Evolutionary conservation across 345 rosid genomes (phyloP).

Genomic region (Dimocarpus longan): DNA sequence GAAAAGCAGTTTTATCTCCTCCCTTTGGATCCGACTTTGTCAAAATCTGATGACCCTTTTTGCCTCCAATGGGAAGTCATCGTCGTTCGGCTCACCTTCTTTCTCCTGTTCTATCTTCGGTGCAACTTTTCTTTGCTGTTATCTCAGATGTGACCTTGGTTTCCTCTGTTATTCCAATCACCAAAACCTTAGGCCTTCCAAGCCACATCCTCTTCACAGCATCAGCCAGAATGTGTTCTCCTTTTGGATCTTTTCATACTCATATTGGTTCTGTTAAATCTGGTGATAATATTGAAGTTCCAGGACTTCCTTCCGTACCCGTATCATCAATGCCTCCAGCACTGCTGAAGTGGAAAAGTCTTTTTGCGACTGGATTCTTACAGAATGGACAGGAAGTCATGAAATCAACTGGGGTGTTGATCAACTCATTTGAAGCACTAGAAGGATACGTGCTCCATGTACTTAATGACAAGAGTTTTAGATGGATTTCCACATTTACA

Average conservation of each 20-base stretch:
- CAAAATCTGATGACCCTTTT: conserved; percentile 37
- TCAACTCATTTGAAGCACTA: conserved; percentile 42
- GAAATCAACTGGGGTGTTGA: conserved; percentile 32
- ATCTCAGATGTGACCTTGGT: conserved; percentile 31
- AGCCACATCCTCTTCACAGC: conserved; percentile 32
- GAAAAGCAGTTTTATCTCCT: conserved; percentile 29
- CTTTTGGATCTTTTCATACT: conserved; percentile 12
- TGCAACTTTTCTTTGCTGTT: conserved; percentile 30
- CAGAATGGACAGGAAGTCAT: conserved; percentile 10
- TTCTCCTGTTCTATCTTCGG: conserved; percentile 28
- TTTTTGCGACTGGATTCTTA: conserved; percentile 18
- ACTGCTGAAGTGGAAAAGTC: conserved; percentile 17
- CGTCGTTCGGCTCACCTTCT: conserved; percentile 41
- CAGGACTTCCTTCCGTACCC: conserved; percentile 37
- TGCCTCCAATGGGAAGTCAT: conserved; percentile 36
- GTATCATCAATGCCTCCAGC: conserved; percentile 34
- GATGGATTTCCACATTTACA: conserved; percentile 32
- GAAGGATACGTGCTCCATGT: conserved; percentile 30
- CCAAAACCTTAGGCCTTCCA: conserved; percentile 29
- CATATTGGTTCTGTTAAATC: conserved; percentile 13
- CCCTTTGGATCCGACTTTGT: conserved; percentile 17
- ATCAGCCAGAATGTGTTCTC: conserved; percentile 32
- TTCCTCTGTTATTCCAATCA: conserved; percentile 23
- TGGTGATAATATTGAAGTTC: conserved; percentile 27
- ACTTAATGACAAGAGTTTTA: conserved; percentile 13